Evolutionary conservation across 2,329 filamentous ascomycete species (phyloP), one percentile per base, ranked within the genome.

Genomic region (Diaporthe helianthi): DNA sequence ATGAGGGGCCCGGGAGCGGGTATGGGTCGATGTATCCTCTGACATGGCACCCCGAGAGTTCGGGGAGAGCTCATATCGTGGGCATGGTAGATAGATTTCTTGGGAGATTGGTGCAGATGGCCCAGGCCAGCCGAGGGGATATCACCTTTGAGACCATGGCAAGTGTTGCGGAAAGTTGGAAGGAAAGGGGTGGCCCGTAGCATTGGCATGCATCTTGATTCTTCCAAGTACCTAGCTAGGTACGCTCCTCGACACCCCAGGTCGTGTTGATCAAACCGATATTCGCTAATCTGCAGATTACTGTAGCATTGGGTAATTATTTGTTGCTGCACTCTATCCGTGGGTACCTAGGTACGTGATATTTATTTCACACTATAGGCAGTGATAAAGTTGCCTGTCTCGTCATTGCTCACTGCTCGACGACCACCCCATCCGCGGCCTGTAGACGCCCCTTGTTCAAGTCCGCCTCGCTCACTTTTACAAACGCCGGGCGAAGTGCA

Each of bases 11-110:
- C 13, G 58, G 58, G 0, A 2, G 5, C 12, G 58, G 58, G 13
- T 63, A 63, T 15, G 58, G 58, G 44, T 63, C 58, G 19, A 63
- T 63, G 2, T 88, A 88, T 65, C 83, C 84, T 13, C 73, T 89
- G 36, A 76, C 87, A 4, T 76, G 88, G 72, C 87, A 89, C 76
- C 87, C 86, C 0, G 87, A 89, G 76, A 87, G 85, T 3, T 87
- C 83, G 74, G 87, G 87, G 0, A 87, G 88, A 84, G 85, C 86
- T 55, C 87, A 89, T 80, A 82, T 89, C 1, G 84, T 88, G 73
- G 86, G 86, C 0, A 76, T 81, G 69, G 77, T 77, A 5, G 79
- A 83, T 12, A 80, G 86, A 46, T 81, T 87, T 69, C 76, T 89
- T 70, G 73, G 67, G 29, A 88, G 85, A 84, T 68, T 88, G n/a